phyloP scores from a whole-genome alignment of 768 basidiomycete genomes.

The Strobilomyces dryophilus region DNA sequence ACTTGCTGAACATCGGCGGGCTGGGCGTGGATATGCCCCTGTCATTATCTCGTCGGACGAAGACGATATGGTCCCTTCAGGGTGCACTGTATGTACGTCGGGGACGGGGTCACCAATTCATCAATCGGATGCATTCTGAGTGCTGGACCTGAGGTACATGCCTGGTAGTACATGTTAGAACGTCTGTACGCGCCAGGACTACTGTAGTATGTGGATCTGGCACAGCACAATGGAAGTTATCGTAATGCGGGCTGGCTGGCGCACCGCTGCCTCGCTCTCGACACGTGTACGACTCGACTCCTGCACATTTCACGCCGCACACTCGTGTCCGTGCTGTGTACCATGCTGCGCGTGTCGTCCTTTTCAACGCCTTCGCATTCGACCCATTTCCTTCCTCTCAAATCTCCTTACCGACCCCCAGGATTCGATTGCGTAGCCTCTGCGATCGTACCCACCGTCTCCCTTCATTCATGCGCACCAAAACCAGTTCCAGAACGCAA shows the following conservation, averaged over 20 bases:
- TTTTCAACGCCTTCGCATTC: constrained; percentile 15
- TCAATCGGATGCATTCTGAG: constrained; percentile 18
- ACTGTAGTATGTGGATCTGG: too few relatives aligned
- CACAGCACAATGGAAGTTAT: too few relatives aligned
- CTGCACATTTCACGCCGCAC: constrained; percentile 24
- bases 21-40: not conserved
- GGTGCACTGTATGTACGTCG: too few relatives aligned
- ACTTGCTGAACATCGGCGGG: not conserved
- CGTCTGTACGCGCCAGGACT: too few relatives aligned
- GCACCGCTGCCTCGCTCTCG: constrained; percentile 16
- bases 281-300: constrained; percentile 24
- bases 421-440: constrained; percentile 5
- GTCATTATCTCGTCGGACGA: constrained; percentile 17
- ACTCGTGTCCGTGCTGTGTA: constrained; percentile 31
- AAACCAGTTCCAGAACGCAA: constrained; percentile 20
- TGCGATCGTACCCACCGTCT: constrained; percentile 9
- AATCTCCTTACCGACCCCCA: not conserved
- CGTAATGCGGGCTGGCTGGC: constrained; percentile 6
- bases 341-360: constrained; percentile 17
- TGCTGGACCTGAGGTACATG: constrained; percentile 5
- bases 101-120: not conserved
- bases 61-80: constrained; percentile 1
- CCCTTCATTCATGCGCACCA: constrained; percentile 25
- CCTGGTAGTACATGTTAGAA: not conserved
- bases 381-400: constrained; percentile 2